These are phyloP conservation scores for Bjerkandera adusta DNA, from an alignment of 1,284 basidiomycete genomes.

Conservation along the genomic window DNA sequence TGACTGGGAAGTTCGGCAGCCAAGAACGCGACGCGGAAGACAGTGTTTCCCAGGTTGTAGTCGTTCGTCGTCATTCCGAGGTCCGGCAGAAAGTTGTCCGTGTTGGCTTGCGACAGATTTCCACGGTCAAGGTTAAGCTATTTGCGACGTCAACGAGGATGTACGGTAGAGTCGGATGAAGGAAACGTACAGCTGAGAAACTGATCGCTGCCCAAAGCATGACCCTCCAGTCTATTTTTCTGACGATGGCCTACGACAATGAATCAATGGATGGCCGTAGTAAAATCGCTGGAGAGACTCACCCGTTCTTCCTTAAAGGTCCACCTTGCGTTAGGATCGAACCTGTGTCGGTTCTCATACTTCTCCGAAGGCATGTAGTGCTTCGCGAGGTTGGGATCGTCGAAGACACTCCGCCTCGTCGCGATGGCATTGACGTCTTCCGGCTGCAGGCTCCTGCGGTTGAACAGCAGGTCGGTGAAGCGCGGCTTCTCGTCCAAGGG, in stretches of 20 bases:
- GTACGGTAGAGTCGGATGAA: background rate
- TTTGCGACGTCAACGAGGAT: background rate
- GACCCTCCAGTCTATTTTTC: slow-evolving; percentile 55
- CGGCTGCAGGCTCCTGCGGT: slow-evolving; percentile 2
- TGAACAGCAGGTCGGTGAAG: slow-evolving; percentile 16
- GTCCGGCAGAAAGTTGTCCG: slow-evolving; percentile 60
- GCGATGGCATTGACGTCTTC: slow-evolving; percentile 18
- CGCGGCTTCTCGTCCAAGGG: slow-evolving; percentile 16
- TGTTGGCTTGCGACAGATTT: slow-evolving; percentile 48
- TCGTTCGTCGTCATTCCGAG: slow-evolving; percentile 55
- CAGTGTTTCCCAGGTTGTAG: slow-evolving; percentile 57
- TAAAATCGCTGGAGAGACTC: slow-evolving; percentile 13
- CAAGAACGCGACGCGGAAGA: slow-evolving; percentile 44
- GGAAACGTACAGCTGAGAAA: slow-evolving; percentile 41
- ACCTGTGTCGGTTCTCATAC: slow-evolving; percentile 60
- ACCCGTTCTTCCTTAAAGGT: slow-evolving; percentile 59
- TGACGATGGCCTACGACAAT: slow-evolving; percentile 38
- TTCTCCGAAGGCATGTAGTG: slow-evolving; percentile 50
- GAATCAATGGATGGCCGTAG: slow-evolving; percentile 33
- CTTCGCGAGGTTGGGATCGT: slow-evolving; percentile 43
- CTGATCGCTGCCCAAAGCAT: slow-evolving; percentile 57
- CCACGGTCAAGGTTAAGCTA: slow-evolving; percentile 18
- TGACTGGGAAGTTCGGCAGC: slow-evolving; percentile 62
- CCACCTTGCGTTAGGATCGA: slow-evolving; percentile 63
- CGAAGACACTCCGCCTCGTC: slow-evolving; percentile 23